Percentiles rank a stretch among this genome's conserved stretches.
These are phyloP conservation scores for Ambrosia trifida DNA, from an alignment of 129 eudicot genomes.

Conservation along the genomic window DNA sequence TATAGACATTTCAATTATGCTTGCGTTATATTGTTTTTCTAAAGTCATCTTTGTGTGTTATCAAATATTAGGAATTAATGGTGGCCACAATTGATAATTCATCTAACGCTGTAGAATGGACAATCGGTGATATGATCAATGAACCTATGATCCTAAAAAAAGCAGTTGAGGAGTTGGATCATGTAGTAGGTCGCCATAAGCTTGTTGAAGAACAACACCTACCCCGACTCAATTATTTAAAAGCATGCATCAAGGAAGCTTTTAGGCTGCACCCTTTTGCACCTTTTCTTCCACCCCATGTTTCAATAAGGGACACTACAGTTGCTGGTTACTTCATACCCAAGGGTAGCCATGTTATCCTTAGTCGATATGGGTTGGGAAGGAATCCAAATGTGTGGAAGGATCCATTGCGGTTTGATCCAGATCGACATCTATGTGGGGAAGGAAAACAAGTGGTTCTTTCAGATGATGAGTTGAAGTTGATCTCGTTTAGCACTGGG, in stretches of 20 bases:
- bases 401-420: constrained; percentile 28
- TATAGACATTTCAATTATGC: too few relatives aligned
- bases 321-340: constrained; percentile 32
- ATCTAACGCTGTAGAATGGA: constrained; percentile 26
- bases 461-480: constrained; percentile 24
- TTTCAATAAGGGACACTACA: constrained; percentile 8
- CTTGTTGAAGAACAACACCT: constrained; percentile 24
- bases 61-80: constrained; percentile 19
- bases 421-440: constrained; percentile 26
- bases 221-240: constrained; percentile 25
- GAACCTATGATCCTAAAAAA: constrained; percentile 15
- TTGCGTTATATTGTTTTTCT: neutral
- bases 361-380: constrained; percentile 31
- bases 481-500: constrained; percentile 35
- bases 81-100: constrained; percentile 27
- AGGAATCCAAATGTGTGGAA: constrained; percentile 30
- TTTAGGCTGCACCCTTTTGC: constrained; percentile 30
- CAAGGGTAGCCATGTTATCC: constrained; percentile 35
- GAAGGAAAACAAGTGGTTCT: constrained; percentile 23
- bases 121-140: constrained; percentile 23
- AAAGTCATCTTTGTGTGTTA: neutral
- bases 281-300: constrained; percentile 32
- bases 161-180: constrained; percentile 15
- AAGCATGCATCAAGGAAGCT: constrained; percentile 32
- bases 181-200: constrained; percentile 21